Base-by-base conservation (phyloP, 2,329 filamentous ascomycete genomes). In the Emmonsiellopsis sp. region DNA sequence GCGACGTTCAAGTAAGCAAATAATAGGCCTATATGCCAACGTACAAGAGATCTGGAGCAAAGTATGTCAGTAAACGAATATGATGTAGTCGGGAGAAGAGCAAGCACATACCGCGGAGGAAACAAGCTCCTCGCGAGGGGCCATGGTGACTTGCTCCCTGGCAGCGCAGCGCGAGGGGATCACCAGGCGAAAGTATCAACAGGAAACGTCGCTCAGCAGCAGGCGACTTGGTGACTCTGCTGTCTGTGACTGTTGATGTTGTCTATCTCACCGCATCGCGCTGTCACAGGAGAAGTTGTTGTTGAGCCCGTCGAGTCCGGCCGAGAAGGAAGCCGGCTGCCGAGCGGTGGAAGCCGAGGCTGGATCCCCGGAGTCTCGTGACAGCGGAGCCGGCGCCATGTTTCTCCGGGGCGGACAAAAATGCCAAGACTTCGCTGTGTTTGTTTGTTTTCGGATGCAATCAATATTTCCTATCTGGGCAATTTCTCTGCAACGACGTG, bases 51-150 rank as follows among this genome's bases (percentile, higher is more conserved):
- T 68, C 74, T 79, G 65, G 51, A 45, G 53, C 49, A 45, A 53
- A 57, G 21, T 49, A 33, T 21, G 55, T 65, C 58, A 71, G 64
- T 57, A 57, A 49, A 52, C 53, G 48, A 51, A 57, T 54, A 53
- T 62, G 58, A 67, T 61, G 62, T 66, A 57, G 56, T 53, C 53
- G 36, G 54, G 53, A 47, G 48, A 44, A 40, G 32, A 39, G n/a
- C 51, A 53, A 48, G 51, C 34, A 74, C 77, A 67, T 78, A 86
- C 85, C 67, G 88, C 91, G 67, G 90, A 95, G 62, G 83, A 78
- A 64, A 95, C 83, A 59, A 96, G 77, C 70, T 97, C 92, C 82
- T 97, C 92, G 68, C 93, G 89, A 27, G 36, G 47, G 76, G 95
- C 89, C 77, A 91, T 85, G 78, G 84, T 92, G 71, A 53, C 50